These are phyloP conservation scores for Penicillium robsamsonii DNA, from an alignment of 495 filamentous ascomycete species.

Conservation along the genomic window DNA sequence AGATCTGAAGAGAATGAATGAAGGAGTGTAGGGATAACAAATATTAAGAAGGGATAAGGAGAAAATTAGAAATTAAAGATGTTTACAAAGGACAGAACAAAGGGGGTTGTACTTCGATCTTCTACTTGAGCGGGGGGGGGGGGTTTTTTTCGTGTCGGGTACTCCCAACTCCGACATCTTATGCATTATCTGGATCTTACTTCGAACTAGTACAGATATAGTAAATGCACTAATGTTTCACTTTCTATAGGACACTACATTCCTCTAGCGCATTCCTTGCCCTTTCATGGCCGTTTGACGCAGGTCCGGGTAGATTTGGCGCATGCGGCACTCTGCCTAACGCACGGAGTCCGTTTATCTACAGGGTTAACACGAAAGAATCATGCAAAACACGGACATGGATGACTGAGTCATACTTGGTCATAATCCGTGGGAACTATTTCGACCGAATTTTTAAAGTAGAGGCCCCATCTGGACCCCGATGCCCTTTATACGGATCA, in stretches of 20 bases:
- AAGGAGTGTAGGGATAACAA: too few relatives aligned
- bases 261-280: too few relatives aligned
- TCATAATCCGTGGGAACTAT: neutral
- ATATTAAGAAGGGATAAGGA: neutral
- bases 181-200: too few relatives aligned
- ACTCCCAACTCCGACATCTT: slow-evolving; percentile 7
- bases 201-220: too few relatives aligned
- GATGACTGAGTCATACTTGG: neutral
- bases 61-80: neutral
- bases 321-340: neutral
- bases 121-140: too few relatives aligned
- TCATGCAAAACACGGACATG: neutral
- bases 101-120: too few relatives aligned
- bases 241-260: too few relatives aligned
- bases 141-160: slow-evolving; percentile 9
- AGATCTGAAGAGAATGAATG: neutral
- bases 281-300: too few relatives aligned
- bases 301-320: too few relatives aligned
- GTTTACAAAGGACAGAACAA: neutral
- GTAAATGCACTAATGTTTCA: too few relatives aligned
- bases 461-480: neutral
- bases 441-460: neutral
- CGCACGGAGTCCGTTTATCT: neutral
- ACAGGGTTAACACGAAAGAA: neutral
- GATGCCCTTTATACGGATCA: too few relatives aligned